A percentile compares a stretch with the other conserved stretches of the same genome.
These are phyloP conservation scores for Carallia pectinifolia DNA, from an alignment of 345 rosid genomes.

Conservation along the genomic window DNA sequence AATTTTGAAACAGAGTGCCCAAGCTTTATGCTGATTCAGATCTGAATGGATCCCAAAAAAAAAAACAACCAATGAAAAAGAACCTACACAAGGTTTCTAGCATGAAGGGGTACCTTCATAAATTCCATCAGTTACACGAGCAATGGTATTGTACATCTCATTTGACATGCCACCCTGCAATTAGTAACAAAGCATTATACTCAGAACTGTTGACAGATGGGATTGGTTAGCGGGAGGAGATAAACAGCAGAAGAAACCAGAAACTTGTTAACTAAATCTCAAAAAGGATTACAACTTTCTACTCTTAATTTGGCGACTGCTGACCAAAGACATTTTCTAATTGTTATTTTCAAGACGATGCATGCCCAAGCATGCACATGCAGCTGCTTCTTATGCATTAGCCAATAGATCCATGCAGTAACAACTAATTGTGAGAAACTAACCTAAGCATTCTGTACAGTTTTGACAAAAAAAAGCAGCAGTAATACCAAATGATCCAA, in stretches of 20 bases:
- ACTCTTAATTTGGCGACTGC: background rate
- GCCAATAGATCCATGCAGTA: too few relatives aligned
- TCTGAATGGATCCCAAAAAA: too few relatives aligned
- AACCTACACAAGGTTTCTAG: background rate
- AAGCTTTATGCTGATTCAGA: slow-evolving; percentile 5
- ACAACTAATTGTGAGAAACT: too few relatives aligned
- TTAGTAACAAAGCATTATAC: background rate
- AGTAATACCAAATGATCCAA: too few relatives aligned
- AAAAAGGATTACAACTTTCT: background rate
- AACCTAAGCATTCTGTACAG: too few relatives aligned
- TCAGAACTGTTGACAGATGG: slow-evolving; percentile 6
- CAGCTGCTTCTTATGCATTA: background rate
- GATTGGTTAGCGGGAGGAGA: background rate
- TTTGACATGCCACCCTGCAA: slow-evolving; percentile 98
- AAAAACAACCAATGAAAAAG: background rate
- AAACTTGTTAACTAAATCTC: background rate
- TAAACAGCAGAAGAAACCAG: background rate
- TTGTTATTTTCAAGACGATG: background rate
- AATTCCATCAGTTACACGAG: slow-evolving; percentile 94
- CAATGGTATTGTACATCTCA: slow-evolving; percentile 85
- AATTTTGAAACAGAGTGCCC: slow-evolving; percentile 26
- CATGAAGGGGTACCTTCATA: slow-evolving; percentile 63
- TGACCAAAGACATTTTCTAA: background rate
- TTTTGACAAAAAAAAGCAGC: too few relatives aligned
- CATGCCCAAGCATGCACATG: background rate